phyloP scores from a whole-genome alignment of 306 rosid species.

The Castanopsis chinensis region DNA sequence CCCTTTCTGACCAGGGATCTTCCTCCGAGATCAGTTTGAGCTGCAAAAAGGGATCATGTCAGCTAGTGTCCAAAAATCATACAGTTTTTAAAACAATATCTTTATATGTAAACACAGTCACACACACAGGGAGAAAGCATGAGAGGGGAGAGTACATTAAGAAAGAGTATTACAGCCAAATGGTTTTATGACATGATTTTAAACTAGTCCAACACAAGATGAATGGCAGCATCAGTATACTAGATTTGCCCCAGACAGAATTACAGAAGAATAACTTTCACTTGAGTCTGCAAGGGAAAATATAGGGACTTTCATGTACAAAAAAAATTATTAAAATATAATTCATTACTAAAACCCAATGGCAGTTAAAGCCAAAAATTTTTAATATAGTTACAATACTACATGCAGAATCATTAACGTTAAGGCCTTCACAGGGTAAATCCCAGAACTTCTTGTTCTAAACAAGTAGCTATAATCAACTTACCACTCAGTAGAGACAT shows the following conservation, averaged over 20 bases:
- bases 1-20: constrained; percentile 94
- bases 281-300: not conserved
- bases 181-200: not conserved
- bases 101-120: not conserved
- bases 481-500: not conserved
- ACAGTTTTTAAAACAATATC: not conserved
- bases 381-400: not conserved
- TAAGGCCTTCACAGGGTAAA: too few relatives aligned
- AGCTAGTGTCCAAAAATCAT: not conserved
- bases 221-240: not conserved
- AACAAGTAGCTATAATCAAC: not conserved
- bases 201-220: not conserved
- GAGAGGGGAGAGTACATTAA: not conserved
- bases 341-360: too few relatives aligned
- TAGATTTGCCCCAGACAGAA: not conserved
- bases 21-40: constrained; percentile 80
- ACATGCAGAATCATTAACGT: not conserved
- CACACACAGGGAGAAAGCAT: not conserved
- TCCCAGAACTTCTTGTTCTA: too few relatives aligned
- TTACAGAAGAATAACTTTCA: not conserved
- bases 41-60: constrained; percentile 49
- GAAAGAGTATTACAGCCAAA: not conserved
- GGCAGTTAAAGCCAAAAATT: not conserved
- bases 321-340: not conserved
- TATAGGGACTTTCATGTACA: not conserved